Evolutionary conservation across 257 asterid species (phyloP).

Genomic region (Plectranthus barbatus): DNA sequence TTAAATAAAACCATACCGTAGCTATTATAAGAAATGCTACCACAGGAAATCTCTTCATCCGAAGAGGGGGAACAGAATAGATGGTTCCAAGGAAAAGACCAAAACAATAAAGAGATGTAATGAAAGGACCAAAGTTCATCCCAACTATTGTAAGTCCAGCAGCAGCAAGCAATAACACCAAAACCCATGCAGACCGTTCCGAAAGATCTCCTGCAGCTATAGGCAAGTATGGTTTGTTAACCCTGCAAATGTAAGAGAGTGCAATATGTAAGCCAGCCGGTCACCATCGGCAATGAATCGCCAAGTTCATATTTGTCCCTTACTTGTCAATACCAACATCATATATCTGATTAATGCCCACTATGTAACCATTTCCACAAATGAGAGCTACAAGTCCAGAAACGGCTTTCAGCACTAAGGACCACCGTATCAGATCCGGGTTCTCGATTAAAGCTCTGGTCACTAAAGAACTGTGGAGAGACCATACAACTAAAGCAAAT

Average conservation of each 20-base stretch:
- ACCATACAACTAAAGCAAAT: slow-evolving; percentile 2
- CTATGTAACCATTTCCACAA: slow-evolving; percentile 96
- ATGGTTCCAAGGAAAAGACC: slow-evolving; percentile 95
- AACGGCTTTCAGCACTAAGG: slow-evolving; percentile 72
- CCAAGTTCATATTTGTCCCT: slow-evolving; percentile 19
- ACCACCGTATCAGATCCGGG: slow-evolving; percentile 87
- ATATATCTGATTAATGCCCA: slow-evolving; percentile 94
- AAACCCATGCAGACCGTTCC: slow-evolving; percentile 76
- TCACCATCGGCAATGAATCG: background rate
- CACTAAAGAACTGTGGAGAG: slow-evolving; percentile 74
- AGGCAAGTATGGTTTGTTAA: slow-evolving; percentile 96
- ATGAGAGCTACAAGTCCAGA: slow-evolving; percentile 84
- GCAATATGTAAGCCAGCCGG: background rate
- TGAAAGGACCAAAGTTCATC: slow-evolving; percentile 81
- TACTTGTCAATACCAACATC: slow-evolving; percentile 99
- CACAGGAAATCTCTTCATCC: slow-evolving; percentile 81
- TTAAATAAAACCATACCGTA: slow-evolving; percentile 53
- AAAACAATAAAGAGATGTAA: slow-evolving; percentile 72
- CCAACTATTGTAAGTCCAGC: slow-evolving; percentile 76
- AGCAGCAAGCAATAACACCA: slow-evolving; percentile 67
- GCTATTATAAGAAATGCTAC: slow-evolving; percentile 89
- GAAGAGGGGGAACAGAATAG: slow-evolving; percentile 95
- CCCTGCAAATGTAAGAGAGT: slow-evolving; percentile 46
- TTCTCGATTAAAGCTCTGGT: slow-evolving; percentile 84
- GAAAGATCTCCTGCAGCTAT: slow-evolving; percentile 99